These are phyloP conservation scores for Clonostachys solani DNA, from an alignment of 2,329 filamentous ascomycete genomes.

Conservation along the genomic window DNA sequence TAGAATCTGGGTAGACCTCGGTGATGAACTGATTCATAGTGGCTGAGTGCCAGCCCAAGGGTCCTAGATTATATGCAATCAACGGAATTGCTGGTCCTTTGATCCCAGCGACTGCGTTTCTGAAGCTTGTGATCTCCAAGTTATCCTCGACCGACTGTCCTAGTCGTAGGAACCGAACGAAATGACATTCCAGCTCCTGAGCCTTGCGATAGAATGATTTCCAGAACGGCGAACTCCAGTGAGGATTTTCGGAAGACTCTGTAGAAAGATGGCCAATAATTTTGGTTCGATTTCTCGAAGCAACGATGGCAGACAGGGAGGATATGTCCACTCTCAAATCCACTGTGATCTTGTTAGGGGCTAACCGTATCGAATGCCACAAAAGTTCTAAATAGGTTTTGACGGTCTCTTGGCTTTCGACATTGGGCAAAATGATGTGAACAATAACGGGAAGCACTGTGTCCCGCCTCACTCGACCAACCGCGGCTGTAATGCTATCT, in stretches of 20 bases:
- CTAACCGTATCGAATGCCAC: slow-evolving; percentile 38
- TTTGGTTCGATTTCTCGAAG: not conserved
- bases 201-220: slow-evolving; percentile 32
- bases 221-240: not conserved
- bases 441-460: not conserved
- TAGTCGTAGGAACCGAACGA: slow-evolving; percentile 57
- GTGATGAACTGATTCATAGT: slow-evolving; percentile 54
- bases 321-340: slow-evolving; percentile 45
- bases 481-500: not conserved
- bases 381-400: not conserved
- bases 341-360: slow-evolving; percentile 58
- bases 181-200: slow-evolving; percentile 53
- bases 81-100: slow-evolving; percentile 43
- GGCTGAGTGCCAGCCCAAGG: slow-evolving; percentile 42
- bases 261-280: not conserved
- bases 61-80: slow-evolving; percentile 62
- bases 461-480: not conserved
- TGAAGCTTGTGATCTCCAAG: slow-evolving; percentile 52
- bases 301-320: not conserved
- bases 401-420: not conserved
- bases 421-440: not conserved
- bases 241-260: not conserved
- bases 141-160: slow-evolving; percentile 58
- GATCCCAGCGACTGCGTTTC: slow-evolving; percentile 30
- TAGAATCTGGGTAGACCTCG: slow-evolving; percentile 39